Evolutionary conservation across 2,329 filamentous ascomycete species (phyloP), one percentile per base, ranked within the genome.

Genomic region (Alternaria arborescens): DNA sequence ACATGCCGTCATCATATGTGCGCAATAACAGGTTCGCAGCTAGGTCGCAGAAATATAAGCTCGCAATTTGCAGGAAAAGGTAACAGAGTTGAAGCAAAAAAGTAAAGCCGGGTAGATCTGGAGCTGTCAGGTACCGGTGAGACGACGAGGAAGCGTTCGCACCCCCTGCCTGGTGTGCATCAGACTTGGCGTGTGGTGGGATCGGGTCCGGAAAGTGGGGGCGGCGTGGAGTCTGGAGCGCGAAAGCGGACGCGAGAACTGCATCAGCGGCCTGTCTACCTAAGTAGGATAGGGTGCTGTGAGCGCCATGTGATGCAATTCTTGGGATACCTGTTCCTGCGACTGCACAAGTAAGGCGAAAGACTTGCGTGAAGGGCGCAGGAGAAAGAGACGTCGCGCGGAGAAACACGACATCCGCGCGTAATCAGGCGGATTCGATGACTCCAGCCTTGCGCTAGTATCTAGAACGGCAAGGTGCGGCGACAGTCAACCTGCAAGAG

Each of bases 131-230:
- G 46, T 50, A 50, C 46, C 32, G 46, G 32, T 50, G 8, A 50
- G 16, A 14, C 40, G 12, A 42, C 20, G 20, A 24, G 30, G 32
- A 36, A 36, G 46, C 46, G 46, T 50, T 50, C 46, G 32, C 34
- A 34, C 46, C 30, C 44, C 46, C 46, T 22, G 12, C 8, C 46
- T 36, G 5, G 46, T 50, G 32, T 53, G 41, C 40, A 43, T 18
- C 32, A 24, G 28, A 24, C 28, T 44, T 53, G 51, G 51, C 51
- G 30, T 43, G 26, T 43, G 40, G 51, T 53, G 51, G 51, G 38
- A 26, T 16, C 34, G 38, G 50, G 38, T 30, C 36, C 38, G 51
- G 51, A 32, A 53, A 22, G 51, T 53, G 51, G 51, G 24, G 51
- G 38, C 36, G 2, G 51, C 18, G n/a, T 53, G 38, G 51, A 50